Conservation (phyloP, 192 early-diverging fungal species). For the Podila horticola region DNA sequence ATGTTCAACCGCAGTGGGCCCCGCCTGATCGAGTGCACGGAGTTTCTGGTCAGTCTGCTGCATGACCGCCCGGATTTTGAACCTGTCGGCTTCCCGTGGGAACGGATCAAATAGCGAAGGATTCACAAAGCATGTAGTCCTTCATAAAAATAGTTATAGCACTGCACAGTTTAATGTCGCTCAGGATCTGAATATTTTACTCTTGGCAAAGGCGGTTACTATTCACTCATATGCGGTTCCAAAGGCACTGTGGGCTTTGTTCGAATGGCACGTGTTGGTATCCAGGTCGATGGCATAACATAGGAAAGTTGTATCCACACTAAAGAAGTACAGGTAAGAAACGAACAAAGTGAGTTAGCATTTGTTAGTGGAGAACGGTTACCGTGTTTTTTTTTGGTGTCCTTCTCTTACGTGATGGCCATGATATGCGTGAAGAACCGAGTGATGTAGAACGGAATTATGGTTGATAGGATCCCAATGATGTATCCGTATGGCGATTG, state of each 20-base stretch:
- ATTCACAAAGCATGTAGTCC: too few species aligned
- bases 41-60: conserved; percentile 58
- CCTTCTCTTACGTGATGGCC: conserved; percentile 73
- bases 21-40: conserved; percentile 47
- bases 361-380: too few species aligned
- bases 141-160: too few species aligned
- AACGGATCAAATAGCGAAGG: conserved; percentile 33
- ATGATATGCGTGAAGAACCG: conserved; percentile 75
- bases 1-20: conserved; percentile 68
- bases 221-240: conserved; percentile 3
- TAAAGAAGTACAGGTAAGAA: conserved; percentile 26
- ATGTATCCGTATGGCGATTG: conserved; percentile 73
- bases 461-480: conserved; percentile 65
- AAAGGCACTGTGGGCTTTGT: conserved; percentile 65
- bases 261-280: conserved; percentile 59
- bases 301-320: conserved; percentile 81
- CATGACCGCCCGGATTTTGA: conserved; percentile 56
- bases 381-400: too few species aligned
- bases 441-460: conserved; percentile 74
- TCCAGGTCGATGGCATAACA: conserved; percentile 86
- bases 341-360: too few species aligned
- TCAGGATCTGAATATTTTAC: too few species aligned
- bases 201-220: too few species aligned
- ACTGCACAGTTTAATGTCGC: too few species aligned
- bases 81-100: conserved; percentile 57